Conservation (phyloP, 2,329 filamentous ascomycete genomes). For the Grosmannia serpens region DNA sequence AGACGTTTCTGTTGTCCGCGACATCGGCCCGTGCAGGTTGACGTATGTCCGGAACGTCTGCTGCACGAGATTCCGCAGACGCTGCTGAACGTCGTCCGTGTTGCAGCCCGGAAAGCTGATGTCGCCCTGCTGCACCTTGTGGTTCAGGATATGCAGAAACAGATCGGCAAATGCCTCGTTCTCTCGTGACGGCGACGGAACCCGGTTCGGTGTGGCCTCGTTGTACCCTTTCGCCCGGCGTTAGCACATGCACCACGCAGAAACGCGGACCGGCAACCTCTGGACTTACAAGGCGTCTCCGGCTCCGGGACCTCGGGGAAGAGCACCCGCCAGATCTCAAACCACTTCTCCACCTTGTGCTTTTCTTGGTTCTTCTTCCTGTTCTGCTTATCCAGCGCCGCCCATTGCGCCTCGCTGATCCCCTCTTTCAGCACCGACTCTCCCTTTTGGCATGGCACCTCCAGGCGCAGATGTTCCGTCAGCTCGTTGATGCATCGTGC, state of each 20-base stretch:
- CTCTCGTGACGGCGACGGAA: constrained; percentile 9
- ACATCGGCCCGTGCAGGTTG: constrained; percentile 11
- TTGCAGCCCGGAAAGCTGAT: constrained; percentile 9
- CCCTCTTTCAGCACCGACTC: constrained; percentile 16
- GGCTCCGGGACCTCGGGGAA: constrained; percentile 13
- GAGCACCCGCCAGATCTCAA: constrained; percentile 18
- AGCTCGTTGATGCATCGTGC: constrained; percentile 11
- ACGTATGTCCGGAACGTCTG: constrained; percentile 14
- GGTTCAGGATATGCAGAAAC: constrained; percentile 15
- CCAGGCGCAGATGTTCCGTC: constrained; percentile 12
- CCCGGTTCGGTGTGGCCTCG: constrained; percentile 2
- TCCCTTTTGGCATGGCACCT: constrained; percentile 12
- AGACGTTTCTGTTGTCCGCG: constrained; percentile 11
- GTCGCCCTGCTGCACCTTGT: constrained; percentile 15
- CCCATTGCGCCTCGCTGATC: constrained; percentile 16
- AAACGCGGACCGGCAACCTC: background rate
- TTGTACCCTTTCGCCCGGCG: constrained; percentile 12
- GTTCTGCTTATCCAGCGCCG: constrained; percentile 16
- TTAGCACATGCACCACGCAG: background rate
- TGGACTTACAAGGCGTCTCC: constrained; percentile 15
- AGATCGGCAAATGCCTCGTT: constrained; percentile 14
- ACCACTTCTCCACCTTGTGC: constrained; percentile 18
- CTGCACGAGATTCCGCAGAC: constrained; percentile 12
- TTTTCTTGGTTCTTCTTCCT: constrained; percentile 17
- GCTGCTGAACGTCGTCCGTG: constrained; percentile 10